Percentiles rank a stretch among this genome's conserved stretches.
Evolutionary conservation across 352 stramenopile genomes (phyloP).

Genomic region (Phytophthora nicotianae): DNA sequence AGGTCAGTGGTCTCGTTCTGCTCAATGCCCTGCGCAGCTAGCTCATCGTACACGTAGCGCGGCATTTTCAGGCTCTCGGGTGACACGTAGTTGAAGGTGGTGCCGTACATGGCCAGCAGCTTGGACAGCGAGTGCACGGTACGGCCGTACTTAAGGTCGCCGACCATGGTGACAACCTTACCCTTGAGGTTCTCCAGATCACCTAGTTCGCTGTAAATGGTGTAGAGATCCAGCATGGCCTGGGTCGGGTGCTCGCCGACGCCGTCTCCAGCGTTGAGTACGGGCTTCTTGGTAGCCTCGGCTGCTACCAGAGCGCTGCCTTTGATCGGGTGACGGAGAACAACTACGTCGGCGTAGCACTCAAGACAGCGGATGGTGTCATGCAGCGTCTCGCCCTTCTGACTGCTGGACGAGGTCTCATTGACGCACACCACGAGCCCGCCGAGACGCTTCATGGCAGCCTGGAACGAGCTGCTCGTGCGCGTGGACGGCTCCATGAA

Average conservation of each 20-base stretch:
- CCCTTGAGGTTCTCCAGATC: conserved; percentile 63
- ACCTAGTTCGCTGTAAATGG: conserved; percentile 92
- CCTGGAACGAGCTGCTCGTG: conserved; percentile 98
- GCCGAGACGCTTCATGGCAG: conserved; percentile 96
- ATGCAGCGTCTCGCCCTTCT: conserved; percentile 98
- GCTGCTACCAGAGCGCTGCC: conserved; percentile 85
- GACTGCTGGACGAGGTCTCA: conserved; percentile 92
- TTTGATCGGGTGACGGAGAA: conserved; percentile 94
- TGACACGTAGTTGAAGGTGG: conserved; percentile 93
- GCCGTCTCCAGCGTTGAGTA: conserved; percentile 96
- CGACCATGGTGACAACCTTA: conserved; percentile 96
- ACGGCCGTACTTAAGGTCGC: conserved; percentile 98
- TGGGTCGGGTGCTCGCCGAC: conserved; percentile 99
- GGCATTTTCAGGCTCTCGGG: conserved; percentile 90
- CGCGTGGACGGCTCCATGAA: conserved; percentile 99
- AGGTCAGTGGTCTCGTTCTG: conserved; percentile 90
- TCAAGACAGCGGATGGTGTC: conserved; percentile 97
- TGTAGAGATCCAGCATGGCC: conserved; percentile 98
- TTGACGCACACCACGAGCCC: conserved; percentile 95
- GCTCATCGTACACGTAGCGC: conserved; percentile 79
- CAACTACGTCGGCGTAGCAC: conserved; percentile 96
- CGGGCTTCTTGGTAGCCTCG: conserved; percentile 85
- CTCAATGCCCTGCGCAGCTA: conserved; percentile 66
- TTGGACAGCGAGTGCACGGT: conserved; percentile 98
- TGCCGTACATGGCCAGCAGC: conserved; percentile 92